A percentile compares a stretch with the other conserved stretches of the same genome.
Conservation (phyloP, 2,329 filamentous ascomycete species). For the Aspergillus latus region DNA sequence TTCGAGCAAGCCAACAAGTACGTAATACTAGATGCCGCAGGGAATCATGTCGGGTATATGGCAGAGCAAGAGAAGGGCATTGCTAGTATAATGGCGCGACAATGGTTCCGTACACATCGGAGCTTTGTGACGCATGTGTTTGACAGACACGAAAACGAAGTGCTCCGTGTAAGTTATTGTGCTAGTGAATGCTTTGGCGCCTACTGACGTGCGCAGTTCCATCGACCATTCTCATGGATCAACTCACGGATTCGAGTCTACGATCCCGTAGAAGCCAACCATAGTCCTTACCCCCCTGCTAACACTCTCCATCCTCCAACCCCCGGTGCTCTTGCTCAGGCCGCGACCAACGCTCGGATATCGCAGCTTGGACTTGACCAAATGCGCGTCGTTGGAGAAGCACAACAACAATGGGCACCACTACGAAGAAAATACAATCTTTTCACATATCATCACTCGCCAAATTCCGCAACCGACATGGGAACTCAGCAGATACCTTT, state of each 20-base stretch:
- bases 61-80: conserved; percentile 63
- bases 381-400: conserved; percentile 64
- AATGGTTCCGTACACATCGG: conserved; percentile 62
- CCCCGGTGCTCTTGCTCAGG: conserved; percentile 41
- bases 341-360: conserved; percentile 50
- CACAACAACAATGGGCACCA: conserved; percentile 64
- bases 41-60: conserved; percentile 64
- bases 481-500: conserved; percentile 44
- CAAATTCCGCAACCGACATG: conserved; percentile 35
- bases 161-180: conserved; percentile 48
- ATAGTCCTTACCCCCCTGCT: conserved; percentile 38
- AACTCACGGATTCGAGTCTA: conserved; percentile 60
- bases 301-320: conserved; percentile 47
- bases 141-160: conserved; percentile 59
- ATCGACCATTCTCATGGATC: conserved; percentile 64
- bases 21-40: conserved; percentile 63
- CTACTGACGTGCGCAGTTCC: conserved; percentile 47
- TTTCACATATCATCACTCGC: conserved; percentile 56
- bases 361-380: conserved; percentile 54
- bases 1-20: conserved; percentile 68
- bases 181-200: not conserved
- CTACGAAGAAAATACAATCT: conserved; percentile 64
- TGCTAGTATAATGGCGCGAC: conserved; percentile 56
- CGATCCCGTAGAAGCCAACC: conserved; percentile 47
- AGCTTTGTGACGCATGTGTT: conserved; percentile 67